Conservation (phyloP, 495 filamentous ascomycete genomes). For the Annulohypoxylon moriforme region DNA sequence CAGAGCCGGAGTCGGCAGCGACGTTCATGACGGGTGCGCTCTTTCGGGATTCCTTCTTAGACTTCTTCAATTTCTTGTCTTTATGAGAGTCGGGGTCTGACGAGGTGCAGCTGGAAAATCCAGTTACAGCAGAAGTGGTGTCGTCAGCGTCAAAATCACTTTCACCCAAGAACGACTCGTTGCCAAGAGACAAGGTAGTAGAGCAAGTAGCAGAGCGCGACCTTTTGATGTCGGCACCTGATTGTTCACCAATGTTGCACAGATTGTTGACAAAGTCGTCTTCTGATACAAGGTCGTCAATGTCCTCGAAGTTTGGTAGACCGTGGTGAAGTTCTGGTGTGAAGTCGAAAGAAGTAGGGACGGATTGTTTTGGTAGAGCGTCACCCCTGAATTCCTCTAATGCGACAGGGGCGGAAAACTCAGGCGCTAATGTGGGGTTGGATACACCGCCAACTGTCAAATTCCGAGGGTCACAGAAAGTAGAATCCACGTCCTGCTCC, state of each 20-base stretch:
- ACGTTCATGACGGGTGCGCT: conserved; percentile 58
- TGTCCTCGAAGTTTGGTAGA: conserved; percentile 82
- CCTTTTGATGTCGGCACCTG: conserved; percentile 71
- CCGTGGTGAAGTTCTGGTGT: conserved; percentile 66
- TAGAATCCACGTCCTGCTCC: conserved; percentile 72
- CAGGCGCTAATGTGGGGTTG: conserved; percentile 65
- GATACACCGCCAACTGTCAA: conserved; percentile 76
- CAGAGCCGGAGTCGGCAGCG: conserved; percentile 55
- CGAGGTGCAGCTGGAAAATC: conserved; percentile 61
- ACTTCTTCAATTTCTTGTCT: conserved; percentile 75
- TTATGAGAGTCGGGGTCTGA: conserved; percentile 60
- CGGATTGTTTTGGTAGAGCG: conserved; percentile 54
- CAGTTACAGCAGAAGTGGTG: conserved; percentile 63
- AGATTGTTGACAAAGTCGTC: conserved; percentile 86
- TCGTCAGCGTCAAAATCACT: conserved; percentile 83
- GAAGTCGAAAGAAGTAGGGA: conserved; percentile 65
- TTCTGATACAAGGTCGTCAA: conserved; percentile 92
- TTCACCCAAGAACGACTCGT: conserved; percentile 80
- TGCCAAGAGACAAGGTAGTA: conserved; percentile 71
- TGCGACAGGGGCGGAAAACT: conserved; percentile 67
- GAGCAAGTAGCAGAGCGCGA: conserved; percentile 82
- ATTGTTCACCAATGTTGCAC: conserved; percentile 70
- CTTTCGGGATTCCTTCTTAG: conserved; percentile 58
- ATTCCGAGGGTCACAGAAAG: conserved; percentile 92
- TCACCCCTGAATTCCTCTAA: conserved; percentile 80